These are phyloP conservation scores for Sugiyamaella paludigena DNA, from an alignment of 1,139 yeast species.

Conservation along the genomic window DNA sequence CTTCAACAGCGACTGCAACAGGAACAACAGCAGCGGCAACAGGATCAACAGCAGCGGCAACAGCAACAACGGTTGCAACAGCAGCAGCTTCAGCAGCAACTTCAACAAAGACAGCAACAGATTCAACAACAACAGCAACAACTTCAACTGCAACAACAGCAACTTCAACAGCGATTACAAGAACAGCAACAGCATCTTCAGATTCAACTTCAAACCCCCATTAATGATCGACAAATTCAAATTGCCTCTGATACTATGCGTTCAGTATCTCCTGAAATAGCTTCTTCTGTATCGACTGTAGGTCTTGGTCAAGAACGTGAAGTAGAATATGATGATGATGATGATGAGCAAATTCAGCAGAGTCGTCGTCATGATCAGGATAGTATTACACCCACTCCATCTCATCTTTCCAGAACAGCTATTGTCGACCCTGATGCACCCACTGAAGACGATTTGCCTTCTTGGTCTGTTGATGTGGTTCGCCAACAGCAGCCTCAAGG, in stretches of 20 bases:
- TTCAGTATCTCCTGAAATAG: conserved; percentile 20
- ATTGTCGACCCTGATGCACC: conserved; percentile 10
- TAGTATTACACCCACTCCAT: no score
- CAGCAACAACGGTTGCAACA: not conserved
- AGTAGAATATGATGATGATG: not conserved
- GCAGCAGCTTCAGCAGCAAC: not conserved
- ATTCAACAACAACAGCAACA: no score
- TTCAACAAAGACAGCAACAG: not conserved
- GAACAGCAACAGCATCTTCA: no score
- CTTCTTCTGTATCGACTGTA: not conserved
- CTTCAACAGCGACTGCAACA: conserved; percentile 17
- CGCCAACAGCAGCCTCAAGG: conserved; percentile 14
- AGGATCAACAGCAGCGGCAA: not conserved
- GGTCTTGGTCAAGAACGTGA: no score
- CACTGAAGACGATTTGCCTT: conserved; percentile 8
- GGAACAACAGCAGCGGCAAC: not conserved
- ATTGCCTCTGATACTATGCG: conserved; percentile 7
- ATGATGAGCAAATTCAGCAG: not conserved
- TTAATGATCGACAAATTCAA: no score
- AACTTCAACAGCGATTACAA: no score
- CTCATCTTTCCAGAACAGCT: not conserved
- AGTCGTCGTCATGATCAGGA: not conserved
- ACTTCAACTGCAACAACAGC: no score
- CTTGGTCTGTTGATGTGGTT: conserved; percentile 8
- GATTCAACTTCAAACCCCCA: not conserved